A percentile compares a stretch with the other conserved stretches of the same genome.
Evolutionary conservation across 2,329 filamentous ascomycete genomes (phyloP).

Genomic region (Fusarium fujikuroi): DNA sequence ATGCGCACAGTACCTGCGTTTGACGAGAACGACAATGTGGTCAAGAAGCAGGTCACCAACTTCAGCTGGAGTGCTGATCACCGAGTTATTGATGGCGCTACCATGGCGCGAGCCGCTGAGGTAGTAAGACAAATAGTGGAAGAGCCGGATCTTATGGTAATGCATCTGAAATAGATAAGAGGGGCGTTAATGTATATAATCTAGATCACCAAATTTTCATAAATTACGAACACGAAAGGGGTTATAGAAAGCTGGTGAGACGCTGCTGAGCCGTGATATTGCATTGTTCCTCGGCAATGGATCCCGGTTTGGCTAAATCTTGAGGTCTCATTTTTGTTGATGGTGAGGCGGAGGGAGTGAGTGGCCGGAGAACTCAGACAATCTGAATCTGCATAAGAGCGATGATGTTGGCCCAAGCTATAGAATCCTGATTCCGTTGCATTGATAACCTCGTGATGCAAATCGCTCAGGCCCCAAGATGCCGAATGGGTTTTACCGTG

Average conservation of each 20-base stretch:
- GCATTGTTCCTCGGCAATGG: background rate
- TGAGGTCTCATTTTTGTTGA: background rate
- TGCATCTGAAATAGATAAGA: conserved; percentile 74
- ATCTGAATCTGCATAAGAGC: background rate
- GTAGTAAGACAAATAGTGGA: conserved; percentile 82
- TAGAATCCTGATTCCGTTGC: conserved; percentile 6
- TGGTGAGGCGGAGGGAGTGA: background rate
- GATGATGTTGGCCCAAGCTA: background rate
- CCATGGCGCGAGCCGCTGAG: conserved; percentile 90
- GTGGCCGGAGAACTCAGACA: background rate
- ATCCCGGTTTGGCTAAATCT: background rate
- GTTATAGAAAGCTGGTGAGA: background rate
- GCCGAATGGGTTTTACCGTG: conserved; percentile 20
- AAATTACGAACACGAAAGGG: background rate
- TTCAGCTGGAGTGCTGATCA: conserved; percentile 98
- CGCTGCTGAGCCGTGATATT: conserved; percentile 1
- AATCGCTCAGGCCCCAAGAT: conserved; percentile 9
- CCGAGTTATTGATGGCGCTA: conserved; percentile 92
- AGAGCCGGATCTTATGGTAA: conserved; percentile 86
- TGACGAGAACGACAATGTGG: conserved; percentile 66
- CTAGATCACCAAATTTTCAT: conserved; percentile 1
- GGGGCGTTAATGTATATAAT: conserved; percentile 13
- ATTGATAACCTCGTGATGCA: conserved; percentile 20
- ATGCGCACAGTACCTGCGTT: conserved; percentile 86
- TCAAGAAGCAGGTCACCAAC: conserved; percentile 83